Evolutionary conservation across 208 protist genomes (phyloP).

Genomic region (Wallacemonas rigidus): DNA sequence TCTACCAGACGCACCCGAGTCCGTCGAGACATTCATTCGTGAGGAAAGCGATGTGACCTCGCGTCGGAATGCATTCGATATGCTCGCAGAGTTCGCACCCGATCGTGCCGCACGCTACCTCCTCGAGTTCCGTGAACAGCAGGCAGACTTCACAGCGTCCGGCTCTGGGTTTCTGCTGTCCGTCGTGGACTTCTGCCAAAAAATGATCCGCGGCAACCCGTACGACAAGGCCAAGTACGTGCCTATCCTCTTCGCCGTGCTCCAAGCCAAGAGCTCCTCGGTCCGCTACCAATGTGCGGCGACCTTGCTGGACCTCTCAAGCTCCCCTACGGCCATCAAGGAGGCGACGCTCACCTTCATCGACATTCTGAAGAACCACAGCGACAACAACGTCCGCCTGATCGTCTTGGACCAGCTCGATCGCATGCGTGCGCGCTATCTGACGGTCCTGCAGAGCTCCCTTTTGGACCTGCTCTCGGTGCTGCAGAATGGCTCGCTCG

Average conservation of each 20-base stretch:
- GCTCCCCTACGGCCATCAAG: conserved; percentile 95
- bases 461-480: conserved; percentile 96
- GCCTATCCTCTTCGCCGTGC: conserved; percentile 93
- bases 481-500: conserved; percentile 88
- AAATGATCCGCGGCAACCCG: conserved; percentile 84
- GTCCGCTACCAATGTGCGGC: conserved; percentile 96
- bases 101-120: conserved; percentile 95
- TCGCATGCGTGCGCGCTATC: conserved; percentile 83
- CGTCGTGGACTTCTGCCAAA: conserved; percentile 82
- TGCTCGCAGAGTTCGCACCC: conserved; percentile 96
- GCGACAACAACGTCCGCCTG: conserved; percentile 98
- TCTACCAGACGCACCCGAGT: conserved; percentile 97
- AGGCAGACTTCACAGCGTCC: conserved; percentile 51
- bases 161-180: conserved; percentile 94
- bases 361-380: conserved; percentile 92
- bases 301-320: conserved; percentile 95
- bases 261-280: conserved; percentile 91
- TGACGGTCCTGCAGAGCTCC: conserved; percentile 91
- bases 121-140: conserved; percentile 82
- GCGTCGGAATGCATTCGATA: conserved; percentile 98
- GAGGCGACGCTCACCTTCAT: conserved; percentile 93
- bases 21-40: conserved; percentile 94
- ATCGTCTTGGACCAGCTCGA: conserved; percentile 97
- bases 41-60: conserved; percentile 91
- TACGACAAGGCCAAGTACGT: conserved; percentile 94